phyloP scores from a whole-genome alignment of 2,329 filamentous ascomycete species.

The Nemania sp. region DNA sequence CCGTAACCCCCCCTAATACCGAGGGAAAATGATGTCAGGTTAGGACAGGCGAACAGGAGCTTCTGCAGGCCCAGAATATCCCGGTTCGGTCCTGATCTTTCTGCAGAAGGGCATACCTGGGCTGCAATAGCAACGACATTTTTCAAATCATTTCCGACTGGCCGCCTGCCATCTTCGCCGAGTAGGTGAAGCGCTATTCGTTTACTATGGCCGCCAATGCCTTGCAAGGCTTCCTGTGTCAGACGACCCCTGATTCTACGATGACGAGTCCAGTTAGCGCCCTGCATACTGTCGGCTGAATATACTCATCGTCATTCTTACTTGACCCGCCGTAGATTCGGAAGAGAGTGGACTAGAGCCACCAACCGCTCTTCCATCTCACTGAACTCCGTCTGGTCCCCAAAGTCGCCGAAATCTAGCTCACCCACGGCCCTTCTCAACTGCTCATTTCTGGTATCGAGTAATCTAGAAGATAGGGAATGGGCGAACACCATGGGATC shows the following conservation, averaged over 20 bases:
- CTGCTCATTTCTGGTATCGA: background rate
- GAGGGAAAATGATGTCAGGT: conserved; percentile 15
- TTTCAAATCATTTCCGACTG: background rate
- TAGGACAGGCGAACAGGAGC: conserved; percentile 20
- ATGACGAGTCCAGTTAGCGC: background rate
- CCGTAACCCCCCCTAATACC: background rate
- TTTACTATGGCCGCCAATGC: background rate
- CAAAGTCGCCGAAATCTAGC: conserved; percentile 11
- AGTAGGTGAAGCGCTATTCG: conserved; percentile 12
- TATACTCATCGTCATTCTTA: background rate
- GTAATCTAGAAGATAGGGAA: background rate
- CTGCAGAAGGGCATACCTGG: background rate
- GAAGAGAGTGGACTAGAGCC: conserved; percentile 9
- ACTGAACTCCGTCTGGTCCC: background rate
- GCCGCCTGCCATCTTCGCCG: conserved; percentile 8
- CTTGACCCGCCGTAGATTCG: conserved; percentile 17
- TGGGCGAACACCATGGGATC: background rate
- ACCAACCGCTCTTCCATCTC: conserved; percentile 8
- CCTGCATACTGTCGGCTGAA: background rate
- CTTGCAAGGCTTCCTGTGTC: background rate
- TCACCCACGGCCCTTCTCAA: conserved; percentile 16
- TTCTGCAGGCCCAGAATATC: conserved; percentile 8
- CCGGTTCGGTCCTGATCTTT: background rate
- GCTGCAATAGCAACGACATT: conserved; percentile 7
- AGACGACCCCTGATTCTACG: background rate